These are phyloP conservation scores for Albugo candida DNA, from an alignment of 352 stramenopile genomes.

Conservation along the genomic window DNA sequence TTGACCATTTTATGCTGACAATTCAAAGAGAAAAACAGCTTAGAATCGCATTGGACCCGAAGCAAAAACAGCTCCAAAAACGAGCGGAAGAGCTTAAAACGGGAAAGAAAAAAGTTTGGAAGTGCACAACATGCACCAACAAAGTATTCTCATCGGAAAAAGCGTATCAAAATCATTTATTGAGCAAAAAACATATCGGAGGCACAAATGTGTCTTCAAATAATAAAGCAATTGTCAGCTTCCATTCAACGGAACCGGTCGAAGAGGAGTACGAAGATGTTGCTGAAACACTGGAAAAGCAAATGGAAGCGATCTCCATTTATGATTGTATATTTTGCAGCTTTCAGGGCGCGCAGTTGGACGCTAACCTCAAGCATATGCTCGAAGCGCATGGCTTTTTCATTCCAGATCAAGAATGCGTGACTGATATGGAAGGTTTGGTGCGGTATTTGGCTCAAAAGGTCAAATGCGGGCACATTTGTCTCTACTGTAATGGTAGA, in stretches of 20 bases:
- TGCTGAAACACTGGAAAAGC: constrained; percentile 11
- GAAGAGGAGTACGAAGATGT: constrained; percentile 13
- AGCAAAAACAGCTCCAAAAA: constrained; percentile 51
- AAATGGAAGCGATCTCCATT: constrained; percentile 27
- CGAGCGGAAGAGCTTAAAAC: constrained; percentile 26
- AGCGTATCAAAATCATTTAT: constrained; percentile 68
- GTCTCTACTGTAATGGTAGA: constrained; percentile 89
- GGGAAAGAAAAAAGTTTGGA: constrained; percentile 11
- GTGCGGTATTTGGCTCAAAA: constrained; percentile 90
- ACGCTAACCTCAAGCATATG: constrained; percentile 79
- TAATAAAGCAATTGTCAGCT: constrained; percentile 44
- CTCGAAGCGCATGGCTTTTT: constrained; percentile 88
- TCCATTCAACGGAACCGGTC: constrained; percentile 32
- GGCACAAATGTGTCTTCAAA: constrained; percentile 12
- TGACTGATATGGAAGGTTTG: constrained; percentile 78
- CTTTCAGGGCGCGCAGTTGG: constrained; percentile 34
- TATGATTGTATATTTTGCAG: constrained; percentile 75
- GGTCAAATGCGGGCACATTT: constrained; percentile 88
- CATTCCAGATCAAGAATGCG: constrained; percentile 87
- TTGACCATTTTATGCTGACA: constrained; percentile 48
- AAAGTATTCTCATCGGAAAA: constrained; percentile 72
- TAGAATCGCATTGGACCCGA: constrained; percentile 31
- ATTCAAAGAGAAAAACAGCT: constrained; percentile 37
- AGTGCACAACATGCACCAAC: constrained; percentile 59
- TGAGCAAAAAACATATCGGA: constrained; percentile 62